Evolutionary conservation across 2,329 filamentous ascomycete genomes (phyloP).

Genomic region (Chaetomiaceae sp.): DNA sequence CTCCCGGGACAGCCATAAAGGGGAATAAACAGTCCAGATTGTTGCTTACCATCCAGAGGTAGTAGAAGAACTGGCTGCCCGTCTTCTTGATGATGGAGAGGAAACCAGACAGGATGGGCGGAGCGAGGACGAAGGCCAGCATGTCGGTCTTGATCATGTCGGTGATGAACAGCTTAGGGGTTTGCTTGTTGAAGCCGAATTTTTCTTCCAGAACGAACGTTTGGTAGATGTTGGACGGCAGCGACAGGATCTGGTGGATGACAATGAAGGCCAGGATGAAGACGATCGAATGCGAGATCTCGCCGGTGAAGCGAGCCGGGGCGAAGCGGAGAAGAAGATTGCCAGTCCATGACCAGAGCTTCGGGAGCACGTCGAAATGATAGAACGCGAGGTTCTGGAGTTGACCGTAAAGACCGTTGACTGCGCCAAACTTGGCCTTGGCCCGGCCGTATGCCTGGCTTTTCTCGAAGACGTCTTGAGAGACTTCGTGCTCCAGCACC

Average conservation of each 20-base stretch:
- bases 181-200: conserved; percentile 99
- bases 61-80: conserved; percentile 94
- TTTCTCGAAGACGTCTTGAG: conserved; percentile 88
- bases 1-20: too few species aligned
- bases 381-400: conserved; percentile 86
- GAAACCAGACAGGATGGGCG: conserved; percentile 87
- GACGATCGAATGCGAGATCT: conserved; percentile 88
- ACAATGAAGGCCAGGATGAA: conserved; percentile 87
- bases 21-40: too few species aligned
- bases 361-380: conserved; percentile 84
- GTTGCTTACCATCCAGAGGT: conserved; percentile 92
- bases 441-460: conserved; percentile 93
- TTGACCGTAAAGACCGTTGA: conserved; percentile 78
- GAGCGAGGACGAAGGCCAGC: conserved; percentile 72
- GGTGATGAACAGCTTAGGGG: conserved; percentile 76
- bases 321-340: conserved; percentile 67
- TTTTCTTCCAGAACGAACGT: conserved; percentile 95
- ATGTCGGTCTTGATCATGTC: conserved; percentile 90
- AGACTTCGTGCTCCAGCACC: conserved; percentile 83
- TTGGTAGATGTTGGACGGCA: conserved; percentile 84
- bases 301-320: conserved; percentile 76
- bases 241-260: conserved; percentile 70
- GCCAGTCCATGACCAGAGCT: conserved; percentile 82
- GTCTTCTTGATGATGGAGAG: conserved; percentile 92
- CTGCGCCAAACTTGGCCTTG: conserved; percentile 84